Base-by-base conservation (phyloP, 768 basidiomycete species). In the Mycena haematopus region DNA sequence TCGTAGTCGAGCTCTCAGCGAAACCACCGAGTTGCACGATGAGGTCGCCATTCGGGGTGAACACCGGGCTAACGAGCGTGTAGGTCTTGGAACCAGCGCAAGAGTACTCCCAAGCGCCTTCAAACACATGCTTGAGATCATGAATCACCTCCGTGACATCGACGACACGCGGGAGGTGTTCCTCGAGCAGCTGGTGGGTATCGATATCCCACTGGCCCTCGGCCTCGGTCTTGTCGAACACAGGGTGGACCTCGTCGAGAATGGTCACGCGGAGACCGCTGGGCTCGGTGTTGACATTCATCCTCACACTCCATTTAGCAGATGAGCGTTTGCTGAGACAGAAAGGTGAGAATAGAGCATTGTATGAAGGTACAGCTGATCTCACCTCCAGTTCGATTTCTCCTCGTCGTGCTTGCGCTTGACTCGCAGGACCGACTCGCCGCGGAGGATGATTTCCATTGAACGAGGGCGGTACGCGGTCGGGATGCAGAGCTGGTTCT, bases 21-120 rank as follows among this genome's bases (percentile, higher is more conserved):
- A 55, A 44, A 11, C 11, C 25, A 25, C 40, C 13, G 42, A 64
- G 63, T 33, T 64, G 58, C 50, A 60, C 52, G 52, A 64, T 44
- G 58, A 64, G 63, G 40, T 66, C 65, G 14, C 65, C 65, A n/a
- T 50, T 49, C 46, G 33, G 52, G 2, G 60, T 66, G 56, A 66
- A 66, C 22, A 58, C 60, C 17, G 65, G 65, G 60, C 56, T 58
- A 14, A 58, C 27, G 25, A 60, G 52, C 45, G 24, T 46, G 52
- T 64, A 64, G 17, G 42, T 42, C 17, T 46, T 31, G 19, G 59
- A 52, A 21, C 49, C 63, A 29, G 63, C 52, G 36, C 19, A 42
- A 7, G 44, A 52, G 52, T 50, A 60, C 7, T 47, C 29, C 63
- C 63, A 60, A 24, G 52, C 21, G 58, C 63, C 63, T 60, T 64